Conservation (phyloP, 768 basidiomycete genomes). For the Termitomyces sp. region DNA sequence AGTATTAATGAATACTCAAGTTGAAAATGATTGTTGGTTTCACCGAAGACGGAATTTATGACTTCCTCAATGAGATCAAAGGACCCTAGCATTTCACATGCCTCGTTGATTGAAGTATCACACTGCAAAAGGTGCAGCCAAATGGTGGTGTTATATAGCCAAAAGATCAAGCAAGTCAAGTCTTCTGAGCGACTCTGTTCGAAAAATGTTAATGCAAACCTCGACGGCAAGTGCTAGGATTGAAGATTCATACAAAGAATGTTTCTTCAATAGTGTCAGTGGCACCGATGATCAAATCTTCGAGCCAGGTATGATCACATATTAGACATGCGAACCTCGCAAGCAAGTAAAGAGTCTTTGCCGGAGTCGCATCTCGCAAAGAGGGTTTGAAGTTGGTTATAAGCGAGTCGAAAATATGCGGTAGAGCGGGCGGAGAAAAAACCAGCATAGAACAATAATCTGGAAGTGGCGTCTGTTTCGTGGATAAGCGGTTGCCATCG, state of each 20-base stretch:
- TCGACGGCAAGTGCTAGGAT: neutral
- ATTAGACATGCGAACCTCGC: slow-evolving; percentile 88
- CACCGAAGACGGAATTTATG: slow-evolving; percentile 92
- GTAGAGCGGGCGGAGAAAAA: slow-evolving; percentile 76
- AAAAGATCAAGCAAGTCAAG: slow-evolving; percentile 82
- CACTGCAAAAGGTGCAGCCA: slow-evolving; percentile 91
- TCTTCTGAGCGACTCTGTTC: slow-evolving; percentile 77
- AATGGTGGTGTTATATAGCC: slow-evolving; percentile 88
- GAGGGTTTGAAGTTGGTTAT: slow-evolving; percentile 71
- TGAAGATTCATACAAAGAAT: slow-evolving; percentile 67
- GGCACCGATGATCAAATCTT: slow-evolving; percentile 86
- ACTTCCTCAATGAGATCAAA: slow-evolving; percentile 88
- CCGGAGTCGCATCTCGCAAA: slow-evolving; percentile 76
- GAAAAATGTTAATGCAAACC: slow-evolving; percentile 7
- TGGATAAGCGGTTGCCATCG: neutral
- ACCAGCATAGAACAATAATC: slow-evolving; percentile 90
- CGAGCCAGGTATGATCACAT: slow-evolving; percentile 90
- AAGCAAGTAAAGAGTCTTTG: slow-evolving; percentile 86
- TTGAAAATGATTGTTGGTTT: slow-evolving; percentile 8
- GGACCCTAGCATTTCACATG: slow-evolving; percentile 80
- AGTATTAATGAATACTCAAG: slow-evolving; percentile 4
- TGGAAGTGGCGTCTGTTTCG: slow-evolving; percentile 52
- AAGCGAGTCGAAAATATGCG: slow-evolving; percentile 74
- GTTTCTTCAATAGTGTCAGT: slow-evolving; percentile 90
- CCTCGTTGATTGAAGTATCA: slow-evolving; percentile 69